Conservation (phyloP, 2,329 filamentous ascomycete genomes). For the Apiospora sp. region DNA sequence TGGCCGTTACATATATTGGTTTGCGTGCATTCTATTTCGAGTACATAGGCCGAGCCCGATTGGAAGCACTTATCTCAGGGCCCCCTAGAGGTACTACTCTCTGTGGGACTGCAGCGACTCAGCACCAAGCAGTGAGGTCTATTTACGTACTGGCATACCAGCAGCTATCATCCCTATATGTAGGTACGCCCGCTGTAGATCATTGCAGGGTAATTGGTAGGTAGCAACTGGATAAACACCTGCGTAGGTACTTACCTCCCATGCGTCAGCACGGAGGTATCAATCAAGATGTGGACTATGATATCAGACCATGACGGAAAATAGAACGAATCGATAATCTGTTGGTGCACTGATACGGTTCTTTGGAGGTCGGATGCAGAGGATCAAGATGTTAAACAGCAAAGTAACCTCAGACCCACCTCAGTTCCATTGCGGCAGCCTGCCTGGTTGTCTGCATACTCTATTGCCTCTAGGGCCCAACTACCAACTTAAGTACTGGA, state of each 20-base stretch:
- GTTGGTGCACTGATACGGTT: neutral
- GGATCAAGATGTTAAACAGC: neutral
- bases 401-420: neutral
- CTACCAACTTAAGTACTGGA: too few relatives aligned
- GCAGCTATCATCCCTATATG: neutral
- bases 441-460: neutral
- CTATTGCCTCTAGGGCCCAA: neutral
- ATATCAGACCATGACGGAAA: neutral
- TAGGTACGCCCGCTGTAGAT: neutral
- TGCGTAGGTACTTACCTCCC: neutral
- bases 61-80: neutral
- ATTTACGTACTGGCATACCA: slow-evolving; percentile 1
- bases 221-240: neutral
- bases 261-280: neutral
- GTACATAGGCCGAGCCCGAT: too few relatives aligned
- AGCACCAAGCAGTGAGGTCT: neutral
- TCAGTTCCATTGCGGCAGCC: neutral
- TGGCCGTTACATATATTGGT: too few relatives aligned
- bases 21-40: too few relatives aligned
- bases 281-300: neutral
- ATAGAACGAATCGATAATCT: neutral
- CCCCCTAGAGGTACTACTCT: neutral
- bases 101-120: neutral
- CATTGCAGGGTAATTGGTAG: neutral
- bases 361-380: neutral